Percentiles rank a stretch among this genome's conserved stretches.
Conservation (phyloP, 345 rosid species). For the Sapria himalayana region DNA sequence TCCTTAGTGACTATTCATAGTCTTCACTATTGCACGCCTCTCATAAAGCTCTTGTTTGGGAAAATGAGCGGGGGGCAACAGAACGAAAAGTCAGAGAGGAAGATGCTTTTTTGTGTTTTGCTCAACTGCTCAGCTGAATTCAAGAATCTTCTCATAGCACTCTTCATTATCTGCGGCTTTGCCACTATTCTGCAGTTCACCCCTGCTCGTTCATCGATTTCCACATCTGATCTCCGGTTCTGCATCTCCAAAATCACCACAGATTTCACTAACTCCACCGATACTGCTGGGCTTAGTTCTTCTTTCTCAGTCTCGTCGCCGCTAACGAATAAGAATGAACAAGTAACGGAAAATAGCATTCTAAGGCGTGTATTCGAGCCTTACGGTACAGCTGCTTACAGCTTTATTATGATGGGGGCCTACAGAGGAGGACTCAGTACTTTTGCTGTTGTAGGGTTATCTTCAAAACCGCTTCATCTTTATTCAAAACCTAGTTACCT, state of each 20-base stretch:
- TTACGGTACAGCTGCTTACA: conserved; percentile 61
- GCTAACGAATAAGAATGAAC: conserved; percentile 13
- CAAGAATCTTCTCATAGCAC: conserved; percentile 31
- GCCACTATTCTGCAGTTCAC: conserved; percentile 48
- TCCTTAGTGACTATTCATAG: no score
- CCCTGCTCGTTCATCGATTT: conserved; percentile 50
- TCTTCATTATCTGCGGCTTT: conserved; percentile 42
- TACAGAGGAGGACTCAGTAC: conserved; percentile 61
- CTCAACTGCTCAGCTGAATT: conserved; percentile 70
- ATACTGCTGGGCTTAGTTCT: not conserved
- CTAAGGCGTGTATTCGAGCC: conserved; percentile 42
- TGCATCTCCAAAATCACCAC: conserved; percentile 44
- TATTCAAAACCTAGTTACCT: conserved; percentile 39
- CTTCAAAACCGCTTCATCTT: conserved; percentile 74
- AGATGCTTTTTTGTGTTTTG: conserved; percentile 25
- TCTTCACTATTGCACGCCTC: no score
- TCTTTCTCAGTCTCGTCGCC: conserved; percentile 7
- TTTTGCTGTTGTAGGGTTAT: conserved; percentile 54
- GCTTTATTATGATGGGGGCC: conserved; percentile 53
- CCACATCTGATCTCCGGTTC: conserved; percentile 60
- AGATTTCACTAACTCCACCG: not conserved
- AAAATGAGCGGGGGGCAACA: no score
- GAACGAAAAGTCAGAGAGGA: no score
- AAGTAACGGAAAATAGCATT: conserved; percentile 23
- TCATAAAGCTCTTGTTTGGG: no score